phyloP scores from a whole-genome alignment of 2,329 filamentous ascomycete species.

The Bimuria novae-zelandiae region DNA sequence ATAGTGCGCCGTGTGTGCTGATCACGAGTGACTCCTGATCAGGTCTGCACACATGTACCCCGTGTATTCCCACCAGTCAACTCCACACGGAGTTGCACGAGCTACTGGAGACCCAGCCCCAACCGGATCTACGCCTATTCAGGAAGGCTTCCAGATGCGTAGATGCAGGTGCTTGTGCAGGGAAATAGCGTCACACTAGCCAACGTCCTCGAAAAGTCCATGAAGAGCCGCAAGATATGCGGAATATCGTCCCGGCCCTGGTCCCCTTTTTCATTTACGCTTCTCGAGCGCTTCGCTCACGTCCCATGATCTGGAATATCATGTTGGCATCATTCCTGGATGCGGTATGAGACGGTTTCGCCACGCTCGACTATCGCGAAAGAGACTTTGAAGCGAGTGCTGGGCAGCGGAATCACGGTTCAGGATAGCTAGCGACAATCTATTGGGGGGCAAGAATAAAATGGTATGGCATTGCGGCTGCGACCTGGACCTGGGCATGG shows the following conservation, averaged over 20 bases:
- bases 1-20: not conserved
- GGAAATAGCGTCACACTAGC: constrained; percentile 2
- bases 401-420: constrained; percentile 9
- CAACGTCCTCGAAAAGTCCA: constrained; percentile 4
- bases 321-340: constrained; percentile 11
- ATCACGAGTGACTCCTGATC: constrained; percentile 1
- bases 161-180: no score
- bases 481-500: not conserved
- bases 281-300: not conserved
- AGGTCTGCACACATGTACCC: not conserved
- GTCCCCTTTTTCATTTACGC: constrained; percentile 10
- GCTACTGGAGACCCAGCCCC: not conserved
- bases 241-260: constrained; percentile 15
- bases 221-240: constrained; percentile 11
- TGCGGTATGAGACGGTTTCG: constrained; percentile 1
- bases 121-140: constrained; percentile 11
- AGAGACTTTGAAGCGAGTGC: not conserved
- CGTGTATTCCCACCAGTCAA: constrained; percentile 18
- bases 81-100: constrained; percentile 7
- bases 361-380: constrained; percentile 10
- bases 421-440: constrained; percentile 7
- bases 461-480: not conserved
- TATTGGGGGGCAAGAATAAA: not conserved
- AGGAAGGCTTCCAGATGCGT: constrained; percentile 15
- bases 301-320: constrained; percentile 4